Evolutionary conservation across 805 yeast genomes (phyloP), one percentile per base, ranked within the genome.

Genomic region (Nakazawaea pomicola): DNA sequence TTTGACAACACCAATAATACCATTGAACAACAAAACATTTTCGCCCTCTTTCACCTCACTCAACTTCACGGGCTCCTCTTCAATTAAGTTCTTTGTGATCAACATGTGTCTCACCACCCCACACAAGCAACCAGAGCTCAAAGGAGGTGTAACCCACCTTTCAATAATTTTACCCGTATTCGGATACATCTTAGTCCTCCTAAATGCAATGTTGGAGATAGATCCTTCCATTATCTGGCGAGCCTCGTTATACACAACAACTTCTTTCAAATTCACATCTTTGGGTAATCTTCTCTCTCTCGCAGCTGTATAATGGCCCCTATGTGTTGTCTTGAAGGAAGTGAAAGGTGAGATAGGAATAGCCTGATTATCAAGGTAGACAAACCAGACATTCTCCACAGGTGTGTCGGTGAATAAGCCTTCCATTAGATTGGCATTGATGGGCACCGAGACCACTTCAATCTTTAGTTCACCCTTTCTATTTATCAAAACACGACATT

Each of bases 281-380:
- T 47, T 25, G 1, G 54, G 46, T 3, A 76, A 53, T 32, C 61
- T 49, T 33, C 87, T 63, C 1, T 57, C 58, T 43, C 97, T 63
- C 0, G 95, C 83, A 2, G 56, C 67, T 33, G 65, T 72, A 56
- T 90, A 89, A 34, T 70, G 76, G 3, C 64, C 65, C 47, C 99
- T 68, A 18, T 67, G 61, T 0, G 96, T 85, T 0, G 98, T 91
- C 57, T 91, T 91, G 62, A 89, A 83, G 4, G 95, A 81, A 0
- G 96, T 87, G 60, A 84, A 86, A 2, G 86, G 85, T 2, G 95
- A 76, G 1, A 77, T 71, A 33, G 70, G 48, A 1, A 74, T 68
- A 1, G 78, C 67, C 23, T 67, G 59, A 0, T 64, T 53, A 54
- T 84, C 91, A 4, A 89, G 52, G 51, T 76, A 78, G 0, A 88